A percentile compares a stretch with the other conserved stretches of the same genome.
Conservation (phyloP, 75 land plant species). For the Pinus tabuliformis region DNA sequence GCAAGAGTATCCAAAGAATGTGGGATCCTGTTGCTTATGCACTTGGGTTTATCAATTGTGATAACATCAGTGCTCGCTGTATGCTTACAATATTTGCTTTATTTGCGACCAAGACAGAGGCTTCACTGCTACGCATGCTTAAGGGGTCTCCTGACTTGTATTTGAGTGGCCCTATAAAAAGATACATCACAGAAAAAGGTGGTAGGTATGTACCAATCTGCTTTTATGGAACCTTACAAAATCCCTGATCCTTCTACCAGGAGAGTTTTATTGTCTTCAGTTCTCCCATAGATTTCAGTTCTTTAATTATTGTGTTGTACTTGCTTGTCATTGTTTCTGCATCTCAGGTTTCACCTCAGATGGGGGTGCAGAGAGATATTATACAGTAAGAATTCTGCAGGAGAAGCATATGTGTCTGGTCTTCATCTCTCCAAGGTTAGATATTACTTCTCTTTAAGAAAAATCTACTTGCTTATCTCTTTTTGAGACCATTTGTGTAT, state of each 20-base stretch:
- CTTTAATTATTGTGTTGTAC: neutral
- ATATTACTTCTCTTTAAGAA: neutral
- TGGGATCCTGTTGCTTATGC: constrained; percentile 99
- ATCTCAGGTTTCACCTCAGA: constrained; percentile 78
- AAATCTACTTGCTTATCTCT: neutral
- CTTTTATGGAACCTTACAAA: neutral
- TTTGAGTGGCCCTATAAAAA: constrained; percentile 85
- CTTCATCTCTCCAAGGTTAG: constrained; percentile 76
- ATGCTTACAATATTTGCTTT: constrained; percentile 96
- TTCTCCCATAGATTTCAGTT: neutral
- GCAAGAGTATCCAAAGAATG: constrained; percentile 87
- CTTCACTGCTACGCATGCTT: constrained; percentile 92
- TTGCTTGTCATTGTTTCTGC: neutral
- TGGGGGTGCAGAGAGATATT: constrained; percentile 96
- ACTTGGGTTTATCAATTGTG: constrained; percentile 97
- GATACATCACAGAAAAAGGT: constrained; percentile 83
- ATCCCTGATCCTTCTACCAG: neutral
- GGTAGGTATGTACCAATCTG: constrained; percentile 63
- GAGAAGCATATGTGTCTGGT: constrained; percentile 77
- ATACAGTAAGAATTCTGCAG: constrained; percentile 61
- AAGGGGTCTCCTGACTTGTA: constrained; percentile 97
- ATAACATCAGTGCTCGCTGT: constrained; percentile 97
- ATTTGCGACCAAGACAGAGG: constrained; percentile 97
- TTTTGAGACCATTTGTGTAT: neutral
- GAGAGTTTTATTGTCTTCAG: neutral